A percentile compares a stretch with the other conserved stretches of the same genome.
Evolutionary conservation across 495 filamentous ascomycete genomes (phyloP).

Genomic region (Aspergillus haitiensis): DNA sequence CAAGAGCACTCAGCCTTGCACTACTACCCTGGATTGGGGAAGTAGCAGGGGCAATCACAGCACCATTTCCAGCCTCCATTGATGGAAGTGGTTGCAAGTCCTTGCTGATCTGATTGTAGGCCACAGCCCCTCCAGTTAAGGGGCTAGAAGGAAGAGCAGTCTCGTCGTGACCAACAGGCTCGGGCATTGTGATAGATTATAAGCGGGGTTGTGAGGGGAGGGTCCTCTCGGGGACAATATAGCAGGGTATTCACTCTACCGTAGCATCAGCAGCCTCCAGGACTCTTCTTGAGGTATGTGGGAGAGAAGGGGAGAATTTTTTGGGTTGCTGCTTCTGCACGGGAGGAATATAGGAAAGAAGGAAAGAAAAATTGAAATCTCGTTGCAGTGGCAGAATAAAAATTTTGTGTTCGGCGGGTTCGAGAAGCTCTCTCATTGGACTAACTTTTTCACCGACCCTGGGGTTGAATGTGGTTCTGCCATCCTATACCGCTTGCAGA

Average conservation of each 20-base stretch:
- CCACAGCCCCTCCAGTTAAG: conserved; percentile 37
- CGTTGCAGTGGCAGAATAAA: conserved; percentile 27
- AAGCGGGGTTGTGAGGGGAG: conserved; percentile 34
- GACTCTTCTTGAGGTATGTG: conserved; percentile 25
- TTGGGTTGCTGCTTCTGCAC: conserved; percentile 30
- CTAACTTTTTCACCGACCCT: conserved; percentile 27
- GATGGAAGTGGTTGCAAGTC: conserved; percentile 36
- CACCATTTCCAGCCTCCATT: conserved; percentile 36
- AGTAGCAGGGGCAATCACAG: conserved; percentile 52
- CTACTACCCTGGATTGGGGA: conserved; percentile 44
- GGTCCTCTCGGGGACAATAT: conserved; percentile 49
- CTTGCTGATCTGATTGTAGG: conserved; percentile 34
- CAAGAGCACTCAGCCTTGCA: conserved; percentile 70
- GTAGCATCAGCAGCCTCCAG: conserved; percentile 47
- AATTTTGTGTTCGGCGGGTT: conserved; percentile 31
- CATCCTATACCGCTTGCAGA: conserved; percentile 20
- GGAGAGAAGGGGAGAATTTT: conserved; percentile 29
- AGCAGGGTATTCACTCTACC: conserved; percentile 41
- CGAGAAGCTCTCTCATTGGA: conserved; percentile 32
- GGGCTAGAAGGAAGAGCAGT: conserved; percentile 38
- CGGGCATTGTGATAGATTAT: conserved; percentile 32
- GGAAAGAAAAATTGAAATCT: conserved; percentile 19
- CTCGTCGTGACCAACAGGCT: conserved; percentile 36
- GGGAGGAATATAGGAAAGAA: conserved; percentile 31
- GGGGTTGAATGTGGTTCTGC: conserved; percentile 27